Evolutionary conservation across 768 basidiomycete genomes (phyloP), one percentile per base, ranked within the genome.

Genomic region (Auricularia sp.): DNA sequence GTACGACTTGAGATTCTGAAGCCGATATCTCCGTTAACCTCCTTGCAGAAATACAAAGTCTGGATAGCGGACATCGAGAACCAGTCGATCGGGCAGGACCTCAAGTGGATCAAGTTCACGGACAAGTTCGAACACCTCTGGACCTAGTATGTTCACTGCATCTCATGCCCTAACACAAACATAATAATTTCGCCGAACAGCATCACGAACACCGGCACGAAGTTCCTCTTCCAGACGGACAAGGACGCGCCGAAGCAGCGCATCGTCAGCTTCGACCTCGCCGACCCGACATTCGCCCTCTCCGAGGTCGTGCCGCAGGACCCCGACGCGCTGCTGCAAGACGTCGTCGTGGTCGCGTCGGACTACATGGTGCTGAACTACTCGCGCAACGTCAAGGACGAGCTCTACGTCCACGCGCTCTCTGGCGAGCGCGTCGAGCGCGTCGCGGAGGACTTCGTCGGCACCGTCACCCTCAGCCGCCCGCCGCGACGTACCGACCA

Each of bases 381-480:
- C 78, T 87, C 88, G 69, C 81, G 84, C 62, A 88, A 93, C 69
- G 88, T 92, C 70, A 87, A 85, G 65, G 89, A 92, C 69, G 87
- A 91, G 73, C 78, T 93, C 36, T 89, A 90, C 73, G 72, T 93
- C 53, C 86, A 89, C 74, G 76, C 82, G 42, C 76, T 80, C 59
- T 72, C 74, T 3, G 90, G 91, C 34, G 68, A 77, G 67, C 78
- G 76, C 61, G 66, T 88, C 61, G 72, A 74, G 21, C 86, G 85
- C 16, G 73, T 93, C 29, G 87, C 81, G 3, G 74, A 80, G 14
- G 83, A 87, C 62, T 85, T 87, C 64, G 85, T 93, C 44, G 91
- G 91, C 29, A 77, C 86, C 3, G 80, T 84, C 34, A 76, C 77
- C 10, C 72, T 86, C n/a, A 72, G 74, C 61, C 80, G 81, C 8